Base-by-base conservation (phyloP, 2,329 filamentous ascomycete genomes). In the Fusarium tanahbumbuense region DNA sequence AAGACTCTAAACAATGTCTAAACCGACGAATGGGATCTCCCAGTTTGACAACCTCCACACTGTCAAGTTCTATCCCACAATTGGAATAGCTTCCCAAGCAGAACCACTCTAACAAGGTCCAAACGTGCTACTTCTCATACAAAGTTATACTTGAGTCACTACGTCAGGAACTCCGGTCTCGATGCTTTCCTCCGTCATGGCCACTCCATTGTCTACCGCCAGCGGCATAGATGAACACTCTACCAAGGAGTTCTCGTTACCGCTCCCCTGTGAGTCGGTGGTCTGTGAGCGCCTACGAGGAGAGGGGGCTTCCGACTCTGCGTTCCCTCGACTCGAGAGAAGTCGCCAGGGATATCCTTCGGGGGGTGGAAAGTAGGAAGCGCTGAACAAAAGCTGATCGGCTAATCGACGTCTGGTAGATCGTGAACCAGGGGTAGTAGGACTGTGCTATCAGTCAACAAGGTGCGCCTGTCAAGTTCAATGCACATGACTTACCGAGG, bases 111-210 rank as follows among this genome's bases (percentile, higher is more conserved):
- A 13, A 18, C 41, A 30, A 49, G 27, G 12, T 28, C 27, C 37
- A 46, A 25, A 42, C 42, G 45, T 23, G 34, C 18, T 32, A n/a
- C 48, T 40, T 37, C 16, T 37, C 13, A 48, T 32, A 34, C 28
- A 60, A 48, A 20, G 18, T 68, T 56, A 79, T 18, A 67, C 64
- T 37, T 78, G 72, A 23, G 80, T 82, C 41, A 85, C 74, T 22
- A 85, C 68, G 72, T 86, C 84, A 5, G 83, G 78, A 30, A 82
- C 74, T 20, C 84, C 82, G 32, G 81, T 77, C 65, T 83, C 83
- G 18, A 87, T 82, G 45, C 83, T 85, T 74, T 89, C 87, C 73
- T 90, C 87, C 5, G 84, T 84, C 27, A 90, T 75, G 2, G 87
- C 86, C 7, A 89, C 80, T 3, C 87, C 87, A 18, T 83, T 81